These are phyloP conservation scores for Pseudocercospora crystallina DNA, from an alignment of 2,329 filamentous ascomycete genomes.

Conservation along the genomic window DNA sequence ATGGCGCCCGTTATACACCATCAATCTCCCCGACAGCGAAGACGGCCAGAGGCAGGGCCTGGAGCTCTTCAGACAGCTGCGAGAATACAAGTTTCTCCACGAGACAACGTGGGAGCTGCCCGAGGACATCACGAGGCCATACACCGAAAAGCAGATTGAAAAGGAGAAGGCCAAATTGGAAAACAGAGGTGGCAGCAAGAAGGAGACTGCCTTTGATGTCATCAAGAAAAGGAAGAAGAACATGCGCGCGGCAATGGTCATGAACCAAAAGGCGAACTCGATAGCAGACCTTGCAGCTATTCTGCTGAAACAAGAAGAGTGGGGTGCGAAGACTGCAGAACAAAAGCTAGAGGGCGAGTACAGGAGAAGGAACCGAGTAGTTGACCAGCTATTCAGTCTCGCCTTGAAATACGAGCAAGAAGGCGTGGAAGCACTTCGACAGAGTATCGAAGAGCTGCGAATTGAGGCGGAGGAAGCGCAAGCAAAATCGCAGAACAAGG, in stretches of 20 bases:
- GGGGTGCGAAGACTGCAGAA: slow-evolving; percentile 28
- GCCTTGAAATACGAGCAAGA: slow-evolving; percentile 15
- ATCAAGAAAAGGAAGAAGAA: slow-evolving; percentile 41
- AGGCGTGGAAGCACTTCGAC: slow-evolving; percentile 22
- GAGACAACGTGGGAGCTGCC: slow-evolving; percentile 52
- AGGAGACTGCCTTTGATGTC: slow-evolving; percentile 32
- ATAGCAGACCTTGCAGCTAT: slow-evolving; percentile 62
- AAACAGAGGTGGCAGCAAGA: slow-evolving; percentile 32
- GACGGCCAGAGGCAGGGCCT: slow-evolving; percentile 45
- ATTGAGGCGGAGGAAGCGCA: slow-evolving; percentile 5
- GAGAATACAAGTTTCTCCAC: slow-evolving; percentile 60
- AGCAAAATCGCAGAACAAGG: slow-evolving; percentile 6
- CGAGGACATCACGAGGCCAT: slow-evolving; percentile 35
- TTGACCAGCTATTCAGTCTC: slow-evolving; percentile 24
- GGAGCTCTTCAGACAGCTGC: slow-evolving; percentile 57
- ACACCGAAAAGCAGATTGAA: slow-evolving; percentile 41
- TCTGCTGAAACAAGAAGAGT: slow-evolving; percentile 49
- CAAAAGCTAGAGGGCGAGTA: slow-evolving; percentile 17
- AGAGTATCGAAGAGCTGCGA: slow-evolving; percentile 14
- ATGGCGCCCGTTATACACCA: slow-evolving; percentile 61
- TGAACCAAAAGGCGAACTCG: slow-evolving; percentile 65
- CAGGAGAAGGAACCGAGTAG: slow-evolving; percentile 14
- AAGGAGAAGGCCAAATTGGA: slow-evolving; percentile 42
- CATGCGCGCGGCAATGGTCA: slow-evolving; percentile 55
- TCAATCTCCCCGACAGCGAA: slow-evolving; percentile 53